phyloP scores from a whole-genome alignment of 2,329 filamentous ascomycete genomes.

The Chalaropsis ovoidea region DNA sequence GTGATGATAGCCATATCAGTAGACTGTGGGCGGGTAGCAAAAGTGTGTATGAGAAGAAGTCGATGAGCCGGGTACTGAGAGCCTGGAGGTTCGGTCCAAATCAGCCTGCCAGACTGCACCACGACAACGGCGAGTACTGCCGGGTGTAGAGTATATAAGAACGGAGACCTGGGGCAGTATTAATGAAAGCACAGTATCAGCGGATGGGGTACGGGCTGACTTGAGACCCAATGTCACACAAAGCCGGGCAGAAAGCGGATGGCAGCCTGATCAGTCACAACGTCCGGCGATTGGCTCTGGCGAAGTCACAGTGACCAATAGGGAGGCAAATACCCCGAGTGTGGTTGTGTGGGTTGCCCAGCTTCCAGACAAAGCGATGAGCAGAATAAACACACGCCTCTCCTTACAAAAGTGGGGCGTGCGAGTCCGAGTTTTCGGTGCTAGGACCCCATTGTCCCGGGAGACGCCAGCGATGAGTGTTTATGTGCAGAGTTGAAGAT shows the following conservation, averaged over 20 bases:
- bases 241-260: not conserved
- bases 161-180: not conserved
- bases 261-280: too few species aligned
- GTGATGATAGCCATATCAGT: not conserved
- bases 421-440: slow-evolving; percentile 1
- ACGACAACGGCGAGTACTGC: not conserved
- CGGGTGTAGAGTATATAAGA: not conserved
- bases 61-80: too few species aligned
- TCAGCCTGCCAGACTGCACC: not conserved
- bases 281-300: not conserved
- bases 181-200: not conserved
- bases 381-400: not conserved
- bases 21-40: too few species aligned
- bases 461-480: not conserved
- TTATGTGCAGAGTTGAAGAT: not conserved
- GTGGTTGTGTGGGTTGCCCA: not conserved
- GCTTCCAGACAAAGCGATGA: not conserved
- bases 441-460: not conserved
- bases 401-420: slow-evolving; percentile 4
- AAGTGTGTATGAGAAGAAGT: not conserved
- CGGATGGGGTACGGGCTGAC: not conserved
- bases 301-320: not conserved
- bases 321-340: not conserved
- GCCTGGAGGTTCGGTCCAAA: not conserved
- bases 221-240: not conserved